Percentiles rank a stretch among this genome's conserved stretches.
Evolutionary conservation across 768 basidiomycete genomes (phyloP).

Genomic region (Macrolepiota albuminosa): DNA sequence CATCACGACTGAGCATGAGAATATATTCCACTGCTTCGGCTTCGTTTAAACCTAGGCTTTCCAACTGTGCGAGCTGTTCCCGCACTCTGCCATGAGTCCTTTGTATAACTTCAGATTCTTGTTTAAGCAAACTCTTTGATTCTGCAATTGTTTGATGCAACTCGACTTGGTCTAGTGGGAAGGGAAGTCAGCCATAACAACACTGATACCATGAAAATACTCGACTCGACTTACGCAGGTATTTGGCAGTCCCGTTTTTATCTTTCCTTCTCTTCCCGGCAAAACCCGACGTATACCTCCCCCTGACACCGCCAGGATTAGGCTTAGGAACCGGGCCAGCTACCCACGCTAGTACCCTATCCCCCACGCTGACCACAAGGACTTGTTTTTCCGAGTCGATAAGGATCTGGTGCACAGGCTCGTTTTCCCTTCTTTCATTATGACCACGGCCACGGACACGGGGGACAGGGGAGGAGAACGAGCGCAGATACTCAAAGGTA

Average conservation of each 20-base stretch:
- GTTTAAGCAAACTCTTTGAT: constrained; percentile 44
- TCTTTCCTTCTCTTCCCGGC: constrained; percentile 30
- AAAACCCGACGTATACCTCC: constrained; percentile 21
- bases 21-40: constrained; percentile 74
- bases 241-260: constrained; percentile 32
- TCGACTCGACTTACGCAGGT: constrained; percentile 34
- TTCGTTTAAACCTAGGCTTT: constrained; percentile 68
- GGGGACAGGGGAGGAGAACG: constrained; percentile 45
- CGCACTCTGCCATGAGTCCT: constrained; percentile 42
- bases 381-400: constrained; percentile 48
- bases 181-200: constrained; percentile 6
- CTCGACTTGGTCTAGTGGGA: constrained; percentile 52
- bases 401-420: constrained; percentile 51
- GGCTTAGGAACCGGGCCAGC: constrained; percentile 39
- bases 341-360: constrained; percentile 63
- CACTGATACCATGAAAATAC: neutral
- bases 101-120: constrained; percentile 38
- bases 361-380: constrained; percentile 56
- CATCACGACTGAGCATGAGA: constrained; percentile 82
- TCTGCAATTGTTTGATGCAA: constrained; percentile 60
- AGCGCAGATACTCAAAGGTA: constrained; percentile 52
- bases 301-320: constrained; percentile 29
- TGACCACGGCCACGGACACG: constrained; percentile 19
- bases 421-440: constrained; percentile 26
- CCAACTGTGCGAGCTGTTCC: constrained; percentile 54